Evolutionary conservation across 495 filamentous ascomycete genomes (phyloP).

Genomic region (Zalerion maritima): DNA sequence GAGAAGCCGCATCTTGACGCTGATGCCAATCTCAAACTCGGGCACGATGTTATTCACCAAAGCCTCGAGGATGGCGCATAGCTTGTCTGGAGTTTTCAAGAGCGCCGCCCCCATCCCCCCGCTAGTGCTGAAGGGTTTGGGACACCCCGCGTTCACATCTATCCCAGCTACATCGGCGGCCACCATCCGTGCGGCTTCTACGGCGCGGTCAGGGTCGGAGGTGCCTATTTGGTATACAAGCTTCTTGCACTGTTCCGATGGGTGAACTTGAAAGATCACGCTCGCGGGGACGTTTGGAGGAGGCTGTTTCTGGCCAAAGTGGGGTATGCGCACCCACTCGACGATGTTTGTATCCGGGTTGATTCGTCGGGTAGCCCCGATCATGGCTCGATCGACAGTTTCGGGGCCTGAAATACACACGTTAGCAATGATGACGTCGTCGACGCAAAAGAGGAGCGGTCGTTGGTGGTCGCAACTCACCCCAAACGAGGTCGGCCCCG

Average conservation of each 20-base stretch:
- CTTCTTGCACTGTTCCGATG: slow-evolving; percentile 49
- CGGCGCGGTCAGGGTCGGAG: slow-evolving; percentile 61
- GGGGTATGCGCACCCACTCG: slow-evolving; percentile 67
- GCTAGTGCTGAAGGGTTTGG: slow-evolving; percentile 83
- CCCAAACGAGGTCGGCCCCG: slow-evolving; percentile 94
- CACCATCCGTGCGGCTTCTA: slow-evolving; percentile 68
- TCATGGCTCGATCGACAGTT: slow-evolving; percentile 79
- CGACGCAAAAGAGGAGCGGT: background rate
- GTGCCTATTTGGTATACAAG: slow-evolving; percentile 90
- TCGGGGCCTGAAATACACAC: slow-evolving; percentile 58
- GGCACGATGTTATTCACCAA: slow-evolving; percentile 65
- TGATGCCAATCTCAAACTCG: slow-evolving; percentile 72
- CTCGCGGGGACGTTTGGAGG: slow-evolving; percentile 39
- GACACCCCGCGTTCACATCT: slow-evolving; percentile 93
- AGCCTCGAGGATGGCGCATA: slow-evolving; percentile 65
- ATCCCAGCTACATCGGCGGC: slow-evolving; percentile 82
- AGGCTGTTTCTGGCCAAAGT: slow-evolving; percentile 41
- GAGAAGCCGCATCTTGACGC: slow-evolving; percentile 86
- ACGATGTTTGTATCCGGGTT: slow-evolving; percentile 62
- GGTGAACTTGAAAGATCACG: slow-evolving; percentile 73
- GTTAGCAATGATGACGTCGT: slow-evolving; percentile 4
- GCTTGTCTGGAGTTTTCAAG: slow-evolving; percentile 63
- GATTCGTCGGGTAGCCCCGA: slow-evolving; percentile 61
- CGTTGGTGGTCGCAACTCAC: too few relatives aligned
- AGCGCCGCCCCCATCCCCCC: slow-evolving; percentile 94